Conservation (phyloP, 2,329 filamentous ascomycete genomes). For the Neobulgaria alba region DNA sequence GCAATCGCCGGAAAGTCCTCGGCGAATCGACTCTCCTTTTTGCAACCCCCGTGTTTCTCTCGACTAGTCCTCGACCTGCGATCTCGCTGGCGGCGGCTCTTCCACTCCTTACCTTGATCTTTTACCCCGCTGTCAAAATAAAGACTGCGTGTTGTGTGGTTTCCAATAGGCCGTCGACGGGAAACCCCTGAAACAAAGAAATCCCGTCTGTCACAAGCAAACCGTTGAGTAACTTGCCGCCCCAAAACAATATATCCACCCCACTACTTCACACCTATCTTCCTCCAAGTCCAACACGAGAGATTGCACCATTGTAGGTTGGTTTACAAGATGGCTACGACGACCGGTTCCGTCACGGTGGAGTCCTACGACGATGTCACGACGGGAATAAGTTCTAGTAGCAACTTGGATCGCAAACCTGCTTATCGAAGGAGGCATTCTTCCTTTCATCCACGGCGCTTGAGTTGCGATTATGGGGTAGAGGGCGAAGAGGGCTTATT, state of each 20-base stretch:
- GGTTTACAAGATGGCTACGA: background rate
- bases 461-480: slow-evolving; percentile 51
- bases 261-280: background rate
- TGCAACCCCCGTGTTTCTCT: too few species aligned
- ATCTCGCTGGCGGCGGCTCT: too few species aligned
- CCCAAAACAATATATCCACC: background rate
- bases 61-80: too few species aligned
- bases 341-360: slow-evolving; percentile 22
- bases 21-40: too few species aligned
- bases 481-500: slow-evolving; percentile 54
- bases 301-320: background rate
- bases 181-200: too few species aligned
- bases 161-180: too few species aligned
- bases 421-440: slow-evolving; percentile 41
- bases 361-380: slow-evolving; percentile 24
- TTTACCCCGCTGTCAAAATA: too few species aligned
- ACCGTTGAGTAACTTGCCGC: background rate
- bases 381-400: slow-evolving; percentile 16
- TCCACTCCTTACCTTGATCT: too few species aligned
- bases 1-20: too few species aligned
- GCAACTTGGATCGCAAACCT: slow-evolving; percentile 12
- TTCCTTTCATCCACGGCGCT: slow-evolving; percentile 43
- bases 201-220: too few species aligned
- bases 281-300: background rate
- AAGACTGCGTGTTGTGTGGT: too few species aligned